These are phyloP conservation scores for Canariomyces notabilis DNA, from an alignment of 2,329 filamentous ascomycete genomes.

Conservation along the genomic window DNA sequence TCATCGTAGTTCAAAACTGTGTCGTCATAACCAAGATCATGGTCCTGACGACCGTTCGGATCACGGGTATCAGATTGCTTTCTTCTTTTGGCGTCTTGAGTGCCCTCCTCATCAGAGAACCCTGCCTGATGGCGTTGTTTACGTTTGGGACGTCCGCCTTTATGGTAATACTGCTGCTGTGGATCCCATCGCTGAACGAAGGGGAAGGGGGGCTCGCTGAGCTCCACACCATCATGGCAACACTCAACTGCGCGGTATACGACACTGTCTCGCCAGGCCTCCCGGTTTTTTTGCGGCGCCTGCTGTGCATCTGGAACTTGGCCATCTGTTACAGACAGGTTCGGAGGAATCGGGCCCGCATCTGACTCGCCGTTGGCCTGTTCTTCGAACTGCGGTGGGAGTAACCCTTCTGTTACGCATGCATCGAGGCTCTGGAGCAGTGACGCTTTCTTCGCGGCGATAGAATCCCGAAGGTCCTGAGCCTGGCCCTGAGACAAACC, in stretches of 20 bases:
- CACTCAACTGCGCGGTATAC: constrained; percentile 79
- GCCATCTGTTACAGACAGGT: constrained; percentile 7
- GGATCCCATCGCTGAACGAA: constrained; percentile 87
- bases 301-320: constrained; percentile 50
- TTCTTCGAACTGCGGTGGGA: not conserved
- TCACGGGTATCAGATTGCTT: constrained; percentile 33
- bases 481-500: not conserved
- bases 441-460: constrained; percentile 36
- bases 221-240: constrained; percentile 59
- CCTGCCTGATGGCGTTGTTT: constrained; percentile 37
- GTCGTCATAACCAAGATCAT: constrained; percentile 36
- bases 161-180: constrained; percentile 52
- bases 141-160: constrained; percentile 46
- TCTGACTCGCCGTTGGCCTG: not conserved
- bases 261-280: constrained; percentile 71
- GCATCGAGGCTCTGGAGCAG: constrained; percentile 30
- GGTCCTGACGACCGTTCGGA: constrained; percentile 28
- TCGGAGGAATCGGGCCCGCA: not conserved
- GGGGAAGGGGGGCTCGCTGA: constrained; percentile 79
- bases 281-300: constrained; percentile 53
- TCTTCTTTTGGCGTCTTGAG: constrained; percentile 41
- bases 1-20: constrained; percentile 40
- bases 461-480: not conserved
- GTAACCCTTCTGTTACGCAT: not conserved
- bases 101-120: constrained; percentile 35